phyloP scores from a whole-genome alignment of 805 yeast species.

The Ogataea pignaliae region DNA sequence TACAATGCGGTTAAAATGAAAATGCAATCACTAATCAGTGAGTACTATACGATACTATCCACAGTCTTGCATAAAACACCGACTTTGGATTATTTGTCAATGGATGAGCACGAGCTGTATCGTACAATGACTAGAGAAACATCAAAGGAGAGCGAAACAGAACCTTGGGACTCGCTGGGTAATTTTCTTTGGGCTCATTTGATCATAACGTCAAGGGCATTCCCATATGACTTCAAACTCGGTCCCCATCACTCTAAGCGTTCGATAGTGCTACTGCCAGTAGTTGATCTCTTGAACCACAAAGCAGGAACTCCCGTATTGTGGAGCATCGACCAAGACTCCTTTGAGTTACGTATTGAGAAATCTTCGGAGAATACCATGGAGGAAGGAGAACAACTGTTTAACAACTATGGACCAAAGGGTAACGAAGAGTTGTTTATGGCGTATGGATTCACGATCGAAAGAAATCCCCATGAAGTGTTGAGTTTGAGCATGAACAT shows the following conservation, averaged over 20 bases:
- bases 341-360: slow-evolving; percentile 11
- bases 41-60: slow-evolving; percentile 38
- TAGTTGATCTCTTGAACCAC: slow-evolving; percentile 79
- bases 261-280: slow-evolving; percentile 60
- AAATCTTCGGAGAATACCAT: not conserved
- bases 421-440: slow-evolving; percentile 78
- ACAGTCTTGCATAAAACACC: not conserved
- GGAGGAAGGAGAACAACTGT: slow-evolving; percentile 40
- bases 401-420: slow-evolving; percentile 83
- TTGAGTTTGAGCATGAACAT: slow-evolving; percentile 59
- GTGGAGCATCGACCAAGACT: slow-evolving; percentile 44
- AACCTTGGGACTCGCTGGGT: slow-evolving; percentile 35
- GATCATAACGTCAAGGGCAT: slow-evolving; percentile 74
- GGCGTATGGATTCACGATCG: slow-evolving; percentile 75
- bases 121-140: slow-evolving; percentile 14
- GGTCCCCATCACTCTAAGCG: slow-evolving; percentile 18
- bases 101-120: slow-evolving; percentile 4
- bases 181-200: slow-evolving; percentile 72
- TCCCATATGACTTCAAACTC: slow-evolving; percentile 58
- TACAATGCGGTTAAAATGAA: slow-evolving; percentile 44
- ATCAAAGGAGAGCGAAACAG: slow-evolving; percentile 29
- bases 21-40: slow-evolving; percentile 41
- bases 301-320: slow-evolving; percentile 52
- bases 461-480: slow-evolving; percentile 52
- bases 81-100: slow-evolving; percentile 3